These are phyloP conservation scores for Vishniacozyma victoriae DNA, from an alignment of 768 basidiomycete species.

Conservation along the genomic window DNA sequence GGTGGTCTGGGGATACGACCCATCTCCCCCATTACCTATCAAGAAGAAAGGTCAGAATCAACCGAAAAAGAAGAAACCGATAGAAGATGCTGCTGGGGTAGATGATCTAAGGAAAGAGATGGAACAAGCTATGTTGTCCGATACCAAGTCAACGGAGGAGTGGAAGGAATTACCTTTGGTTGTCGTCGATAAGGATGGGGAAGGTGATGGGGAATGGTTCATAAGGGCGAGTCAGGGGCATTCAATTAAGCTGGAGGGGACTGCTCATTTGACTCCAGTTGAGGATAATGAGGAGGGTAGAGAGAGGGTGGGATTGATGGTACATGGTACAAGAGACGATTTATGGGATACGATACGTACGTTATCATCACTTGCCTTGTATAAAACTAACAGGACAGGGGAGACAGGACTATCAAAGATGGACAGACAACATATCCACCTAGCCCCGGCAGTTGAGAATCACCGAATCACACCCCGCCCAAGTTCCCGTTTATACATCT, in stretches of 20 bases:
- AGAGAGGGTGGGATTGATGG: constrained; percentile 54
- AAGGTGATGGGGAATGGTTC: constrained; percentile 33
- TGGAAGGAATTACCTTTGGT: constrained; percentile 20
- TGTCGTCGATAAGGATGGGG: constrained; percentile 3
- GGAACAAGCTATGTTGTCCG: not conserved
- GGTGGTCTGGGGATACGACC: constrained; percentile 42
- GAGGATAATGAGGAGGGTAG: constrained; percentile 52
- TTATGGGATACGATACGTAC: constrained; percentile 40
- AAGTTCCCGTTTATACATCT: constrained; percentile 72
- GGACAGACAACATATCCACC: constrained; percentile 85
- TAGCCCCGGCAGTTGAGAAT: constrained; percentile 61
- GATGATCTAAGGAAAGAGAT: constrained; percentile 3
- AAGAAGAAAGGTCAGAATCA: constrained; percentile 10
- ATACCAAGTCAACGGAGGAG: not conserved
- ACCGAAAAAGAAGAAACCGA: not conserved
- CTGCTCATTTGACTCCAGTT: constrained; percentile 32
- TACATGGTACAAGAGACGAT: constrained; percentile 42
- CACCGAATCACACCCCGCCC: constrained; percentile 64
- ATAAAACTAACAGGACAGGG: too few relatives aligned
- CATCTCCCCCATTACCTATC: constrained; percentile 17
- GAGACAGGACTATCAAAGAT: constrained; percentile 71
- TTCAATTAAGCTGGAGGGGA: constrained; percentile 36
- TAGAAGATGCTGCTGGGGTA: constrained; percentile 2
- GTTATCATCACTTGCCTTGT: too few relatives aligned
- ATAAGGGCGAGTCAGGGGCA: constrained; percentile 46